Base-by-base conservation (phyloP, 2,329 filamentous ascomycete species). In the Monosporascus sp. region DNA sequence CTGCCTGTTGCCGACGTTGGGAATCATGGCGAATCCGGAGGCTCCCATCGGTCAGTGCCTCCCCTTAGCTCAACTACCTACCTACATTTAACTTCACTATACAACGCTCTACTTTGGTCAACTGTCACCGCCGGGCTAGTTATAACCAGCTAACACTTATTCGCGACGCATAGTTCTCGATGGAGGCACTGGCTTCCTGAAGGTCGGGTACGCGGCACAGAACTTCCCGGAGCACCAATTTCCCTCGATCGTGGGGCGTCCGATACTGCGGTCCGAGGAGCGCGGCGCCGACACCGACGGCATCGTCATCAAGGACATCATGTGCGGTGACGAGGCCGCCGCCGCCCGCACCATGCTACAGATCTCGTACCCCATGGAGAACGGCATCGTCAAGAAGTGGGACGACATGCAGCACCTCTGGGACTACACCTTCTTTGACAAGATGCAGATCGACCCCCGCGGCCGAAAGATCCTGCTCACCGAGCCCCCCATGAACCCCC, bases 151-250 rank as follows among this genome's bases (percentile, higher is more conserved):
- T 35, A 28, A 22, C 5, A 38, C 48, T 20, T 37, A 31, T 50
- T 48, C 49, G 45, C n/a, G 28, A 50, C 50, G 51, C 53, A 37
- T 62, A 97, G 94, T 99, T 72, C 93, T 99, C 82, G 94, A 99
- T 81, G 94, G 94, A 82, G 94, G 94, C 76, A 99, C 94, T 71
- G 94, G 94, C 76, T 99, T 99, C 82, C 88, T 99, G 75, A 99
- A 99, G 78, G 94, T 96, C 77, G 94, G 94, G 74, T 99, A 97
- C 79, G 94, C 94, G 69, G 94, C 88, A 68, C 92, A 97, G 82
- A 99, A 99, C 81, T 99, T 99, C 77, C 94, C 94, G 72, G 94
- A 97, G 77, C 91, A 95, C 75, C 93, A 97, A 77, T 97, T 92
- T 75, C 94, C 94, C 53, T 97, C 93, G 63, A 97, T 99, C 74